Base-by-base conservation (phyloP, 2,329 filamentous ascomycete genomes). In the Aspergillus aculeatus region DNA sequence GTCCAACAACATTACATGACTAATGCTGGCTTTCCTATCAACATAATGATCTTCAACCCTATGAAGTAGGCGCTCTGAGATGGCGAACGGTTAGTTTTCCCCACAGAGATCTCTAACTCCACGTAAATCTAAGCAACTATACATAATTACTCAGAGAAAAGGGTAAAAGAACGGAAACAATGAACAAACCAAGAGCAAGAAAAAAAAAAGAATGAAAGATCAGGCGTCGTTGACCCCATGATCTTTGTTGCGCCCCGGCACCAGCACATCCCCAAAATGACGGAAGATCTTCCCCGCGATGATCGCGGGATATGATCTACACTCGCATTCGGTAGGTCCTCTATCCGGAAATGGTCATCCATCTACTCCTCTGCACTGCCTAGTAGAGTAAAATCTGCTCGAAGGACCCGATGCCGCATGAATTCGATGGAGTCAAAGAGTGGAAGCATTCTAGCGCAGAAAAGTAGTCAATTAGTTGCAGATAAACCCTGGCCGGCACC, bases 241-340 rank as follows among this genome's bases (percentile, higher is more conserved):
- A 41, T 41, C 38, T 41, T 41, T 41, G 38, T 41, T n/a, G 38
- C 38, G 38, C 35, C 35, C 26, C 38, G 31, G 41, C 38, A 55
- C 32, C n/a, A 24, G 26, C 44, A 41, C 4, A 31, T 32, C 44
- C 50, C 29, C 32, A 54, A 26, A 35, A 56, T 50, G 57, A 50
- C 59, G 47, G 63, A 59, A 62, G 60, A 65, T 65, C 64, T 62
- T 65, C 60, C 64, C 62, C 62, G 56, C 60, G 60, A 55, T 59
- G 56, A 65, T 64, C 62, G 41, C 51, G 21, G 51, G 21, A 47
- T 21, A 54, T 44, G 59, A 59, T 62, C 56, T 54, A 58, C 55
- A 31, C 56, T 51, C 47, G 51, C 47, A 61, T 61, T 58, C n/a
- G 56, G 44, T 29, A 24, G 48, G 50, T 23, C 21, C 23, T 49